Evolutionary conservation across 495 filamentous ascomycete species (phyloP).

Genomic region (Rostrohypoxylon terebratum): DNA sequence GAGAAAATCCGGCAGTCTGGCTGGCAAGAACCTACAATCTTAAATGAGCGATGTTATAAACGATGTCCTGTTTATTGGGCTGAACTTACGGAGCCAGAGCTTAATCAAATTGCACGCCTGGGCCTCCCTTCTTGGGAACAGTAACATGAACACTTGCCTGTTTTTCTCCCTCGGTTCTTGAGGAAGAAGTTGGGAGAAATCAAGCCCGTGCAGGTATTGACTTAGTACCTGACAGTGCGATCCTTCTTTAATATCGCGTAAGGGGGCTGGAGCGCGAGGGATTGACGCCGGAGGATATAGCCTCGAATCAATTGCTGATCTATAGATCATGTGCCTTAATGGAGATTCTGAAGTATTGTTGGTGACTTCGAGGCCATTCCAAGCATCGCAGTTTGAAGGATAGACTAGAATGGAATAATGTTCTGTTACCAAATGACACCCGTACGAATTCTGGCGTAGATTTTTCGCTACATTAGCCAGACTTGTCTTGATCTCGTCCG

Average conservation of each 20-base stretch:
- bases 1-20: slow-evolving; percentile 48
- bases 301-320: slow-evolving; percentile 31
- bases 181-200: slow-evolving; percentile 40
- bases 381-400: slow-evolving; percentile 54
- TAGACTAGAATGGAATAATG: slow-evolving; percentile 57
- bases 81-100: slow-evolving; percentile 50
- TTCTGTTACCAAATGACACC: slow-evolving; percentile 46
- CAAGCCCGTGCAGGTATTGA: slow-evolving; percentile 31
- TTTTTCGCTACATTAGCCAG: slow-evolving; percentile 49
- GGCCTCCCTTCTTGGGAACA: slow-evolving; percentile 40
- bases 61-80: neutral
- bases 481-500: slow-evolving; percentile 24
- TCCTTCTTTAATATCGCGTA: slow-evolving; percentile 17
- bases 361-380: slow-evolving; percentile 47
- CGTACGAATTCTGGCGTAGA: slow-evolving; percentile 49
- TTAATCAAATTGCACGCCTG: slow-evolving; percentile 46
- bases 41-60: slow-evolving; percentile 25
- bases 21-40: slow-evolving; percentile 38
- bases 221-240: slow-evolving; percentile 29
- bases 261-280: slow-evolving; percentile 23
- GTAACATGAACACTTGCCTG: slow-evolving; percentile 47
- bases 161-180: slow-evolving; percentile 35
- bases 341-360: slow-evolving; percentile 37
- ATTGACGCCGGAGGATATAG: slow-evolving; percentile 36
- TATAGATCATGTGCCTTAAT: slow-evolving; percentile 55